Base-by-base conservation (phyloP, 1,284 basidiomycete species). In the Tranzscheliella williamsii region DNA sequence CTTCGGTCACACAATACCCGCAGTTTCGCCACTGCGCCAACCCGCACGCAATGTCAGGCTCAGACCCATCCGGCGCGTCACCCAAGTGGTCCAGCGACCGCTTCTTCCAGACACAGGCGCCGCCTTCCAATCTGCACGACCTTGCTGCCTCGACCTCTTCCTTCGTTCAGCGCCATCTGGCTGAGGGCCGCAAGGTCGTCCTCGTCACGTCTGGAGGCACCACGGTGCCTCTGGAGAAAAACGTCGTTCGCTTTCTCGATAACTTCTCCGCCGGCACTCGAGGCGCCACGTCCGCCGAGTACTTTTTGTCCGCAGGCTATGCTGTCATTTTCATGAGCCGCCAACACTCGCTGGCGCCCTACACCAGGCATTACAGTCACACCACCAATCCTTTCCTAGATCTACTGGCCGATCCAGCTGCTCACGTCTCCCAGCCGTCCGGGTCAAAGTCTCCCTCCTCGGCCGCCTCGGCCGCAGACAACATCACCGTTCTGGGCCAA, bases 321-420 rank as follows among this genome's bases (percentile, higher is more conserved):
- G 92, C 93, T 18, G 95, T 98, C 76, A 93, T 98, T 73, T 98
- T 98, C 80, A 88, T 98, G 85, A 92, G 96, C 79, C 84, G 94
- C 8, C 91, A 95, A 78, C 94, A 96, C 82, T 95, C 91, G 65
- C 85, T 98, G 26, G 90, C 94, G 62, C 94, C 95, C 0, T 98
- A 93, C 81, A 93, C 90, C 68, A 82, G 94, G 39, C 94, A 96
- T 78, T 98, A 97, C 80, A 93, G 90, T 7, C 94, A 98, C 78
- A 94, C 92, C 0, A 92, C 92, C 2, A 94, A 97, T 78, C 94
- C 94, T 0, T 97, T 98, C 80, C 85, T 98, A 47, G 93, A 97
- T 79, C 87, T 98, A 54, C 83, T 98, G n/a, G 86, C 90, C 54
- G 85, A 89, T 24, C 67, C 52, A 27, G 53, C 42, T 36, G 48